Evolutionary conservation across 257 asterid genomes (phyloP).

Genomic region (Jacaranda mimosifolia): DNA sequence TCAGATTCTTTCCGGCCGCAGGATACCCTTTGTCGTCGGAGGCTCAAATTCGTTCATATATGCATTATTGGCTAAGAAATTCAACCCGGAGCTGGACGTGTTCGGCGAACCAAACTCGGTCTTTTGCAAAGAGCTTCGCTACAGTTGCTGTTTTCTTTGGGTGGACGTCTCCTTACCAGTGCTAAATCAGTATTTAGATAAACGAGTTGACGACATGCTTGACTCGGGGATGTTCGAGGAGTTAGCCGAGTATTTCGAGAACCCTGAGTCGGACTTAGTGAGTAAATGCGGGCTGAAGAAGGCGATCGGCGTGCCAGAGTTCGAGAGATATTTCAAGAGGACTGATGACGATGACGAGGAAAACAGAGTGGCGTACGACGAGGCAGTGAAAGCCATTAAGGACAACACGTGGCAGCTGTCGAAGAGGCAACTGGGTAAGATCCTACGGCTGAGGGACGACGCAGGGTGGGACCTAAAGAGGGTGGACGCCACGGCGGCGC

Average conservation of each 20-base stretch:
- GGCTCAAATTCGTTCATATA: conserved; percentile 89
- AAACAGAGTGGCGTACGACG: conserved; percentile 47
- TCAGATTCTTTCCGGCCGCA: conserved; percentile 44
- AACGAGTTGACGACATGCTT: conserved; percentile 90
- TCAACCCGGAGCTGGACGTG: conserved; percentile 55
- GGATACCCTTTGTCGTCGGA: conserved; percentile 75
- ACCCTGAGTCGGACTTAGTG: conserved; percentile 38
- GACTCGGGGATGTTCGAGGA: conserved; percentile 84
- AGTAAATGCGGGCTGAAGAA: conserved; percentile 61
- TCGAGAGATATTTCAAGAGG: conserved; percentile 52
- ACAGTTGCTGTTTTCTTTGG: conserved; percentile 80
- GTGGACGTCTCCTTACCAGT: conserved; percentile 70
- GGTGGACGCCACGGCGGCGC: conserved; percentile 79
- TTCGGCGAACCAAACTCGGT: conserved; percentile 48
- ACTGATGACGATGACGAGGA: conserved; percentile 18
- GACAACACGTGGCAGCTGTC: conserved; percentile 81
- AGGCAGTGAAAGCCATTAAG: conserved; percentile 74
- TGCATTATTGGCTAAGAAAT: conserved; percentile 56
- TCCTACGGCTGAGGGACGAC: conserved; percentile 64
- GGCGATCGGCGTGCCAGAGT: conserved; percentile 93
- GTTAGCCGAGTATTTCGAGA: conserved; percentile 47
- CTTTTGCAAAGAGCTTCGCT: conserved; percentile 54
- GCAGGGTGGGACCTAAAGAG: conserved; percentile 85
- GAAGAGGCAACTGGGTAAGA: conserved; percentile 72
- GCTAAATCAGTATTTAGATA: conserved; percentile 54